Conservation (phyloP, 192 early-diverging fungal genomes). For the Entrophospora sp. region DNA sequence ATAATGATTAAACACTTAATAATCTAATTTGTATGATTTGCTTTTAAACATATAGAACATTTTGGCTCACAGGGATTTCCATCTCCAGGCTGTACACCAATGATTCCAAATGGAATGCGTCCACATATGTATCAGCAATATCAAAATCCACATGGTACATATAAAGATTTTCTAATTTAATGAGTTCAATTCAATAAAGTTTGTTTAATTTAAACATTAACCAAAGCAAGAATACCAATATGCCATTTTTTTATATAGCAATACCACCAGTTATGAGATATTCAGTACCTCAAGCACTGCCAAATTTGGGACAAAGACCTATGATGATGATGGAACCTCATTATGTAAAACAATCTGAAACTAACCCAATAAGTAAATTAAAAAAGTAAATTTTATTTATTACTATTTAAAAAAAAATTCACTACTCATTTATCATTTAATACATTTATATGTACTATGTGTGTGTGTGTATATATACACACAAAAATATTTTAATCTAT, state of each 20-base stretch:
- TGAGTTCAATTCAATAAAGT: too few species aligned
- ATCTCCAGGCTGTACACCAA: slow-evolving; percentile 38
- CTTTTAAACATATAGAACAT: slow-evolving; percentile 33
- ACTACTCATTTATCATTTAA: too few species aligned
- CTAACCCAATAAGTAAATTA: slow-evolving; percentile 20
- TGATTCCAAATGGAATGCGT: slow-evolving; percentile 43
- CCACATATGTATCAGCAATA: slow-evolving; percentile 45
- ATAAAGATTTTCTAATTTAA: not conserved
- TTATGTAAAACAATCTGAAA: slow-evolving; percentile 25
- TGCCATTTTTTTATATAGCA: slow-evolving; percentile 19
- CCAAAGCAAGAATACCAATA: too few species aligned
- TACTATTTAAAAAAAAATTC: too few species aligned
- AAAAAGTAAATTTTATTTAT: too few species aligned
- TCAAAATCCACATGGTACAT: slow-evolving; percentile 34
- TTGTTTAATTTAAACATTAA: not conserved
- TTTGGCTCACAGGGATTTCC: slow-evolving; percentile 42
- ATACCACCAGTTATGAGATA: slow-evolving; percentile 49
- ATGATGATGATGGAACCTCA: slow-evolving; percentile 35
- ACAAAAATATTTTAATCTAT: too few species aligned
- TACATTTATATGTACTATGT: too few species aligned
- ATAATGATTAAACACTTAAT: not conserved
- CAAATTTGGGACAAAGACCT: slow-evolving; percentile 40
- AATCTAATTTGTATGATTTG: too few species aligned
- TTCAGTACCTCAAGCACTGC: slow-evolving; percentile 36
- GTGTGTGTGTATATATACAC: too few species aligned